Percentiles rank a stretch among this genome's conserved stretches.
These are phyloP conservation scores for Rosa multiflora DNA, from an alignment of 306 rosid species.

Conservation along the genomic window DNA sequence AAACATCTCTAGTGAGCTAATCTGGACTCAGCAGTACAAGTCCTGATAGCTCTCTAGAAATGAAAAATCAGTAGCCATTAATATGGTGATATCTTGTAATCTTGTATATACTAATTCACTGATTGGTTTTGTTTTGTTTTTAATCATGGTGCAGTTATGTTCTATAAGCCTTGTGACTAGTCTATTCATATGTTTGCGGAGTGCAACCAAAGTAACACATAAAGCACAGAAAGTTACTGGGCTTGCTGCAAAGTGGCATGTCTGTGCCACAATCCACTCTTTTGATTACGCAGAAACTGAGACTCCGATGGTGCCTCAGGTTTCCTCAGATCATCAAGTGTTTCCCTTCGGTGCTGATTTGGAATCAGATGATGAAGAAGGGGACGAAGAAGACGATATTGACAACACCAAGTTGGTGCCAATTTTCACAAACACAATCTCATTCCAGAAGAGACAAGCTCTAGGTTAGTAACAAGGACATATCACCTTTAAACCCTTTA, in stretches of 20 bases:
- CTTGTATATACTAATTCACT: slow-evolving; percentile 20
- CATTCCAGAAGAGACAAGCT: slow-evolving; percentile 90
- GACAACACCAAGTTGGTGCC: slow-evolving; percentile 65
- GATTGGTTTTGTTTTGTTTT: not conserved
- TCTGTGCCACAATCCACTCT: slow-evolving; percentile 68
- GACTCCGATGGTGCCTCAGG: slow-evolving; percentile 40
- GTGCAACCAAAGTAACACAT: slow-evolving; percentile 85
- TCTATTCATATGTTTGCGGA: slow-evolving; percentile 66
- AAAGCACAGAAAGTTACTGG: slow-evolving; percentile 78
- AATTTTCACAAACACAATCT: slow-evolving; percentile 59
- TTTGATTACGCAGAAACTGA: slow-evolving; percentile 59
- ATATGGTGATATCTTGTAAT: not conserved
- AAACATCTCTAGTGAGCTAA: no score
- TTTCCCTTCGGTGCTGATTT: slow-evolving; percentile 19
- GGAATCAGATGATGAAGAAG: slow-evolving; percentile 64
- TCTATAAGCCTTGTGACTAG: slow-evolving; percentile 75
- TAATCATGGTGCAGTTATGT: slow-evolving; percentile 60
- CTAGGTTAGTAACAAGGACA: slow-evolving; percentile 45
- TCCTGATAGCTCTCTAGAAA: no score
- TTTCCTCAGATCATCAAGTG: slow-evolving; percentile 37
- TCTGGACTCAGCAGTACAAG: no score
- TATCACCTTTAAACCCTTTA: not conserved
- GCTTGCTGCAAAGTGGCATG: slow-evolving; percentile 89
- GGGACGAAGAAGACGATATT: slow-evolving; percentile 68
- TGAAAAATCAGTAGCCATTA: no score